Conservation (phyloP, 164 flowering plant species). For the Buxus sempervirens region DNA sequence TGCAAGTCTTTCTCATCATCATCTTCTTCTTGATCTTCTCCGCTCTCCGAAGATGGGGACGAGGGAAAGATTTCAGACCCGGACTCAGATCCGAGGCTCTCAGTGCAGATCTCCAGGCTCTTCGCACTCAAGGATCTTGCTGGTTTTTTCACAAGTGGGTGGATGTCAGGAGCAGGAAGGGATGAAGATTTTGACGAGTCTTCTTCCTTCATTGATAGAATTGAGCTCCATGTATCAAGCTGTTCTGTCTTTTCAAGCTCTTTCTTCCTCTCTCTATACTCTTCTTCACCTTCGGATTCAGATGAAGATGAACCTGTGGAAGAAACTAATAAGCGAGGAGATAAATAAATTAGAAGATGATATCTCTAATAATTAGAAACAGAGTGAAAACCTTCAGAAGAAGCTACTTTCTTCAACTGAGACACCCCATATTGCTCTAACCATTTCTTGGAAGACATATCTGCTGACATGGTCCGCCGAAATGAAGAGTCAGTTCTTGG, state of each 20-base stretch:
- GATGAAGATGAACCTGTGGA: constrained; percentile 13
- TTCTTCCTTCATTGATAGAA: constrained; percentile 31
- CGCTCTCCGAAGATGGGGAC: constrained; percentile 36
- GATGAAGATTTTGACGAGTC: constrained; percentile 6
- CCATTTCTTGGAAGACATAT: constrained; percentile 70
- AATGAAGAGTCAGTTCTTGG: constrained; percentile 30
- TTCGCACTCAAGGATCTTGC: constrained; percentile 48
- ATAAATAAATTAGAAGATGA: too few relatives aligned
- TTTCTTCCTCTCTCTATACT: constrained; percentile 3
- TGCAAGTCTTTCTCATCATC: background rate
- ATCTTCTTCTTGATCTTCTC: constrained; percentile 10
- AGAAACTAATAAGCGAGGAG: background rate
- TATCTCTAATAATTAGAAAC: too few relatives aligned
- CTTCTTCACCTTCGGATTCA: constrained; percentile 20
- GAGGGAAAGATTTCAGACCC: constrained; percentile 74
- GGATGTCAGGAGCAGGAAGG: constrained; percentile 47
- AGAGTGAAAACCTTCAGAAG: constrained; percentile 28
- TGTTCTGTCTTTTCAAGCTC: constrained; percentile 19
- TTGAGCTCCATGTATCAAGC: constrained; percentile 49
- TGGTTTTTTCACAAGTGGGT: constrained; percentile 56
- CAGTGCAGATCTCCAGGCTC: constrained; percentile 87
- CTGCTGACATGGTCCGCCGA: constrained; percentile 60
- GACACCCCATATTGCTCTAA: constrained; percentile 30
- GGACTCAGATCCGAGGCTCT: constrained; percentile 88
- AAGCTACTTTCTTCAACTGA: constrained; percentile 39